A percentile compares a stretch with the other conserved stretches of the same genome.
phyloP scores from a whole-genome alignment of 495 filamentous ascomycete genomes.

The Monascus purpureus region DNA sequence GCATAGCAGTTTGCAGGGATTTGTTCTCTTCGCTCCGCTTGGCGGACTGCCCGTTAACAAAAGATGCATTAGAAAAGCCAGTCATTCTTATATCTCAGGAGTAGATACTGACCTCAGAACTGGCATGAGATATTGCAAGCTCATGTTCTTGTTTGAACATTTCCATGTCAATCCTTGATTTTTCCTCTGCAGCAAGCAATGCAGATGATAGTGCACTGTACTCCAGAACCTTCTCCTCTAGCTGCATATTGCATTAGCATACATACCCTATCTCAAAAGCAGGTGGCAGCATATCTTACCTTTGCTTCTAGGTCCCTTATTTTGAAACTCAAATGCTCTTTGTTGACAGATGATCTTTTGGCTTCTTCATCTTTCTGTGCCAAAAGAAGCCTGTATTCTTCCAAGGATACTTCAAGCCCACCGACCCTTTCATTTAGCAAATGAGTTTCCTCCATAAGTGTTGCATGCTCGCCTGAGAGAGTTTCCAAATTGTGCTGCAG shows the following conservation, averaged over 20 bases:
- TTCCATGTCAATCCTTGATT: constrained; percentile 9
- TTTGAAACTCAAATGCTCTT: constrained; percentile 8
- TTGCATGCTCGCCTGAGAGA: constrained; percentile 8
- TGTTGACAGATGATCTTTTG: constrained; percentile 8
- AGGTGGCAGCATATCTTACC: no score
- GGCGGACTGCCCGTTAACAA: constrained; percentile 5
- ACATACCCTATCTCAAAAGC: no score
- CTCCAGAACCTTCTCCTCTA: constrained; percentile 10
- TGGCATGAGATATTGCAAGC: constrained; percentile 6
- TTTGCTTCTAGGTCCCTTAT: constrained; percentile 11
- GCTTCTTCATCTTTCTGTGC: constrained; percentile 16
- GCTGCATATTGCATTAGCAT: constrained; percentile 8
- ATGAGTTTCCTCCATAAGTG: constrained; percentile 3
- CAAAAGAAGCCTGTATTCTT: constrained; percentile 7
- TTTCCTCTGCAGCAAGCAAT: constrained; percentile 11
- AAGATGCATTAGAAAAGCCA: constrained; percentile 1
- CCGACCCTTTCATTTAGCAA: constrained; percentile 11
- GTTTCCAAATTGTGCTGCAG: constrained; percentile 8
- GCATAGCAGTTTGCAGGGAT: constrained; percentile 13
- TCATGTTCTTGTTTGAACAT: constrained; percentile 8
- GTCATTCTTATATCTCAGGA: neutral
- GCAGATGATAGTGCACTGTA: constrained; percentile 8
- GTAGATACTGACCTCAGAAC: constrained; percentile 11
- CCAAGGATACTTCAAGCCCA: constrained; percentile 5
- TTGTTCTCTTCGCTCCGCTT: constrained; percentile 13